Evolutionary conservation across 441 rosid species (phyloP).

Genomic region (Pelargonium citronellum): DNA sequence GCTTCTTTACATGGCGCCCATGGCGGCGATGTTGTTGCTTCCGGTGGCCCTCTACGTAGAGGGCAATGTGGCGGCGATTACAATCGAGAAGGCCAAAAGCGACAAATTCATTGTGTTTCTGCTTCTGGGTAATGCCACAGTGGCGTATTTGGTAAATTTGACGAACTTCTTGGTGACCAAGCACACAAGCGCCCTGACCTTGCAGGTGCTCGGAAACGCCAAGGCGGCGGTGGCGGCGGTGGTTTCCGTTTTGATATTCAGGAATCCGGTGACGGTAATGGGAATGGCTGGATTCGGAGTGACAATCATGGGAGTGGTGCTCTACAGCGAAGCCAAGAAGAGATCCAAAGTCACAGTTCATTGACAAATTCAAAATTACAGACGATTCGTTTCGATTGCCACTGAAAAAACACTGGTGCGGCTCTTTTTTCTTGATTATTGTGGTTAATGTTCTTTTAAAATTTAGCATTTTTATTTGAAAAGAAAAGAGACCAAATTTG

Average conservation of each 20-base stretch:
- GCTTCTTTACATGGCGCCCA: constrained; percentile 86
- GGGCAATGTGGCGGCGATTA: constrained; percentile 71
- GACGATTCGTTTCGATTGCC: constrained; percentile 37
- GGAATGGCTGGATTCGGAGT: constrained; percentile 84
- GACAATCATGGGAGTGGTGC: constrained; percentile 92
- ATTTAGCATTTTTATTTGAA: constrained; percentile 24
- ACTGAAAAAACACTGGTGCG: constrained; percentile 31
- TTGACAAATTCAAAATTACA: constrained; percentile 20
- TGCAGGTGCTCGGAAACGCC: constrained; percentile 93
- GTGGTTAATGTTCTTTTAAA: constrained; percentile 21
- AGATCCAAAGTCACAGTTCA: constrained; percentile 72
- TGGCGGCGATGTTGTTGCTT: constrained; percentile 76
- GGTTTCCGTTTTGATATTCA: constrained; percentile 82
- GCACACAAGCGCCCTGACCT: constrained; percentile 91
- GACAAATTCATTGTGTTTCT: constrained; percentile 64
- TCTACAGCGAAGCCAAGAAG: constrained; percentile 97
- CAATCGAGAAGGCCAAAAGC: constrained; percentile 66
- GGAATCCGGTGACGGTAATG: constrained; percentile 91
- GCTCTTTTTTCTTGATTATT: constrained; percentile 22
- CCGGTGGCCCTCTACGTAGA: constrained; percentile 89
- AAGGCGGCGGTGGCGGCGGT: constrained; percentile 95
- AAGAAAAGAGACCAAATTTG: constrained; percentile 31
- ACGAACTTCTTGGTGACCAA: constrained; percentile 93
- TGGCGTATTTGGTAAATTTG: constrained; percentile 89
- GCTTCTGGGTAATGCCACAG: constrained; percentile 82